Conservation (phyloP, 768 basidiomycete species). For the Strobilomyces echinocephalus region DNA sequence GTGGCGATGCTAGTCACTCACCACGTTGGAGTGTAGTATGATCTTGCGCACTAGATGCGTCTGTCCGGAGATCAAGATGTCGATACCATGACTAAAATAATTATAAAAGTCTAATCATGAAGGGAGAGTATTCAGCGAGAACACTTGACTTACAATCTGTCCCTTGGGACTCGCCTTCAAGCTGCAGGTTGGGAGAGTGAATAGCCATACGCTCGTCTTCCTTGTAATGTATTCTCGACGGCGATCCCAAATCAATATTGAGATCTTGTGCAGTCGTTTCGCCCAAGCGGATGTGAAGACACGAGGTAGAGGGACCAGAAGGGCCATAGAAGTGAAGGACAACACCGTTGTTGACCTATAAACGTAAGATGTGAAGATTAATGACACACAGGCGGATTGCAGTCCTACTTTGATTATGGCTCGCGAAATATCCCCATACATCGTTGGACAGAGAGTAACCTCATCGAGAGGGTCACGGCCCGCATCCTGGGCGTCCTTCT, state of each 20-base stretch:
- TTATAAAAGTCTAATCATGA: slow-evolving; percentile 76
- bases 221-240: slow-evolving; percentile 74
- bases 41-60: slow-evolving; percentile 80
- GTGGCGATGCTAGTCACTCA: slow-evolving; percentile 33
- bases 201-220: slow-evolving; percentile 88
- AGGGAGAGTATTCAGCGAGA: background rate
- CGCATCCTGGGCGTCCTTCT: slow-evolving; percentile 55
- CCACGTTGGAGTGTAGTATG: slow-evolving; percentile 82
- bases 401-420: slow-evolving; percentile 60
- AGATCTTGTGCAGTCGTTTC: slow-evolving; percentile 82
- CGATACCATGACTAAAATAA: slow-evolving; percentile 88
- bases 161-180: slow-evolving; percentile 45
- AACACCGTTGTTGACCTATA: slow-evolving; percentile 70
- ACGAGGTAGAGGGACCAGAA: slow-evolving; percentile 31
- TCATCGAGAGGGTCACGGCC: slow-evolving; percentile 70
- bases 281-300: slow-evolving; percentile 61
- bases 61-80: slow-evolving; percentile 73
- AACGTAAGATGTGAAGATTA: background rate
- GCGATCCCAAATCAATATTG: slow-evolving; percentile 71
- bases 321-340: slow-evolving; percentile 63
- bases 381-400: background rate
- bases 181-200: slow-evolving; percentile 47
- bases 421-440: slow-evolving; percentile 67
- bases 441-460: slow-evolving; percentile 55
- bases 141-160: slow-evolving; percentile 42